Evolutionary conservation across 179 eudicot species (phyloP).

Genomic region (Gypsophila paniculata): DNA sequence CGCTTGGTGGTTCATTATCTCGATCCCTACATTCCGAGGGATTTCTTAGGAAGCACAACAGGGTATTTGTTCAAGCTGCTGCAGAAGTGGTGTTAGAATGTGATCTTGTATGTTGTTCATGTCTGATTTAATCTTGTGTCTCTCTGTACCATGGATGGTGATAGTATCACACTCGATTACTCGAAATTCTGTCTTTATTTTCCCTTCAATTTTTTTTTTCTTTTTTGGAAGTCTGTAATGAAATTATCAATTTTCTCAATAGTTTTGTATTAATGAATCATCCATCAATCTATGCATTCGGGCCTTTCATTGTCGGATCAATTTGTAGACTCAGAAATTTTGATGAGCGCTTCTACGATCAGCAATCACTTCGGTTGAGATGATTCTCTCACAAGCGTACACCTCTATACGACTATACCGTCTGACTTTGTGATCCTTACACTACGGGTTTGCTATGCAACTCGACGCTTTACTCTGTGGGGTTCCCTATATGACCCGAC

Average conservation of each 20-base stretch:
- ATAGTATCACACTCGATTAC: constrained; percentile 8
- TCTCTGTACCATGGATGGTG: constrained; percentile 25
- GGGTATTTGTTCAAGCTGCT: constrained; percentile 19
- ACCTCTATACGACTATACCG: no score
- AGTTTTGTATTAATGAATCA: background rate
- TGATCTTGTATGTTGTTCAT: constrained; percentile 28
- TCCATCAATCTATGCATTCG: background rate
- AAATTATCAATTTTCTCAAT: background rate
- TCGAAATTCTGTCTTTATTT: background rate
- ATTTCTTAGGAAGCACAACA: background rate
- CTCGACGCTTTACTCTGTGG: no score
- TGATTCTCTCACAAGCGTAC: no score
- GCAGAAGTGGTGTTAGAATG: constrained; percentile 12
- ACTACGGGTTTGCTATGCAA: no score
- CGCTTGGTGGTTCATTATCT: background rate
- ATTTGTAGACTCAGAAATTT: no score
- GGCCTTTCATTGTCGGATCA: background rate
- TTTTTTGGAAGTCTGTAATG: background rate
- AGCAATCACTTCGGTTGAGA: no score
- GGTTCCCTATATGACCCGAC: no score
- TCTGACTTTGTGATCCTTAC: no score
- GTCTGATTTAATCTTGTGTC: constrained; percentile 24
- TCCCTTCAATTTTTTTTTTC: background rate
- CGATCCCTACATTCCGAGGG: constrained; percentile 8
- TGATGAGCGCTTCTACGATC: no score